phyloP scores from a whole-genome alignment of 805 yeast genomes.

The Huiozyma sinensis region DNA sequence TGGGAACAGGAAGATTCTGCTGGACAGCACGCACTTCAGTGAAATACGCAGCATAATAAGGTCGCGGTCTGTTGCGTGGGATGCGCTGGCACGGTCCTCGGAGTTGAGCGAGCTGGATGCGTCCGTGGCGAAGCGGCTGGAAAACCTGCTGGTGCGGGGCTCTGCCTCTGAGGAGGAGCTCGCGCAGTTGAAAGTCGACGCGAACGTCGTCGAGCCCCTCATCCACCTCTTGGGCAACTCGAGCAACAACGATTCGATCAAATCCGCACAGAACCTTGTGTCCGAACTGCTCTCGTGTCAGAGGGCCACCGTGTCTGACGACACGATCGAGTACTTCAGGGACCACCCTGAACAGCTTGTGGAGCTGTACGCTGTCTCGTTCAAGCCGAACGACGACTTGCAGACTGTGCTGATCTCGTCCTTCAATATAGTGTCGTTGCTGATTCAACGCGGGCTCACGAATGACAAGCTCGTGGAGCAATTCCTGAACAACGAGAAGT shows the following conservation, averaged over 20 bases:
- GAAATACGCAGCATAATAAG: constrained; percentile 60
- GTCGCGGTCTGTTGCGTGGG: constrained; percentile 85
- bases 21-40: constrained; percentile 57
- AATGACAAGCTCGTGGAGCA: constrained; percentile 12
- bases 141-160: constrained; percentile 17
- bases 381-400: constrained; percentile 16
- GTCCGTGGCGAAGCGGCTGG: constrained; percentile 28
- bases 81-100: constrained; percentile 69
- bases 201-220: constrained; percentile 11
- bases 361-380: constrained; percentile 17
- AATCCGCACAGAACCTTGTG: constrained; percentile 23
- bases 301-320: constrained; percentile 7
- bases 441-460: constrained; percentile 17
- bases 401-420: constrained; percentile 25
- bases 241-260: constrained; percentile 18
- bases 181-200: constrained; percentile 13
- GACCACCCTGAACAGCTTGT: constrained; percentile 13
- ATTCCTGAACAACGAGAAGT: constrained; percentile 15
- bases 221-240: constrained; percentile 20
- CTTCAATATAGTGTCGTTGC: constrained; percentile 24
- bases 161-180: constrained; percentile 27
- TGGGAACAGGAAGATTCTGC: constrained; percentile 16
- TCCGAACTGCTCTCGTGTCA: constrained; percentile 23
- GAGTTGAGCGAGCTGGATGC: constrained; percentile 62
- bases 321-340: constrained; percentile 15